phyloP scores from a whole-genome alignment of 768 basidiomycete genomes.

The Galerina sulciceps region DNA sequence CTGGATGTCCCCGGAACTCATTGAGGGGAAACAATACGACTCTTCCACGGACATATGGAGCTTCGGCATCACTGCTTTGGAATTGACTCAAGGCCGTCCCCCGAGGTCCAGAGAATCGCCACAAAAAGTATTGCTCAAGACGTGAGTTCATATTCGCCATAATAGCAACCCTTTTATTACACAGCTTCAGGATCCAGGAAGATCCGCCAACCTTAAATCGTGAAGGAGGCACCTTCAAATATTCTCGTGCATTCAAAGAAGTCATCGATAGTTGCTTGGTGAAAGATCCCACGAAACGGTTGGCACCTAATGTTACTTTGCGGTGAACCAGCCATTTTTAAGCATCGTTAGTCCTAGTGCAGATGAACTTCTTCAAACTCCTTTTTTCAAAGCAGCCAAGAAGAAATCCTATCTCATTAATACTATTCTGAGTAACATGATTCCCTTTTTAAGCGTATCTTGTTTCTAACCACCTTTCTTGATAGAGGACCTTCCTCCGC shows the following conservation, averaged over 20 bases:
- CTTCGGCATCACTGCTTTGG: conserved; percentile 93
- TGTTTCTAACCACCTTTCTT: background rate
- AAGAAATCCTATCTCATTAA: conserved; percentile 80
- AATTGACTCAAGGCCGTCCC: conserved; percentile 85
- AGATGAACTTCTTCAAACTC: conserved; percentile 71
- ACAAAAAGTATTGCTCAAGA: conserved; percentile 75
- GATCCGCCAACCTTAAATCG: conserved; percentile 79
- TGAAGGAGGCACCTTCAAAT: conserved; percentile 71
- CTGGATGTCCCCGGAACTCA: conserved; percentile 97
- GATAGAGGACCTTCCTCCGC: conserved; percentile 70
- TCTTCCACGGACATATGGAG: conserved; percentile 94
- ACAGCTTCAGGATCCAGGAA: conserved; percentile 63
- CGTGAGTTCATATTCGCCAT: conserved; percentile 39
- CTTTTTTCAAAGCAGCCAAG: conserved; percentile 82
- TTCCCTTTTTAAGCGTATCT: background rate
- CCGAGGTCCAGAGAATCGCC: conserved; percentile 82
- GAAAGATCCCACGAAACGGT: conserved; percentile 86
- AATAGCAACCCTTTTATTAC: background rate
- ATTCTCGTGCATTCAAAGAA: conserved; percentile 83
- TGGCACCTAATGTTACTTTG: conserved; percentile 4
- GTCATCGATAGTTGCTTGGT: conserved; percentile 80
- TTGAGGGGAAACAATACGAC: conserved; percentile 84
- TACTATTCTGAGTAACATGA: conserved; percentile 64
- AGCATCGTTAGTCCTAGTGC: conserved; percentile 66
- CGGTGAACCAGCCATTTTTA: background rate